Base-by-base conservation (phyloP, 2,329 filamentous ascomycete species). In the Aspergillus sergii region DNA sequence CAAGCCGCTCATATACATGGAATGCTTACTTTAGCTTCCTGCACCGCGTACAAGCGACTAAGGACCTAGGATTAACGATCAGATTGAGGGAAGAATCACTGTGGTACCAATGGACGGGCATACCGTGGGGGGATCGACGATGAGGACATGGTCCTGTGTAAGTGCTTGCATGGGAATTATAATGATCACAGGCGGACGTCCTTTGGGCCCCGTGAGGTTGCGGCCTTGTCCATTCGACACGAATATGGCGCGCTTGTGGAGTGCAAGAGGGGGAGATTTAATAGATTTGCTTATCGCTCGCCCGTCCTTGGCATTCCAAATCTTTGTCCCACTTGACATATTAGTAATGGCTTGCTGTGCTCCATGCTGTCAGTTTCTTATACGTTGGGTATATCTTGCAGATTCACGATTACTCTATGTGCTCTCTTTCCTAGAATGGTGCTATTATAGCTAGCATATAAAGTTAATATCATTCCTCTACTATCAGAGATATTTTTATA, bases 81-180 rank as follows among this genome's bases (percentile, higher is more conserved):
- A 41, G 36, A 0, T 1, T 19, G 16, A 8, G 2, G 0, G 12
- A 0, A 6, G 12, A 14, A 9, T 9, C 8, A 9, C 0, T 19
- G 12, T 9, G 14, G 6, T 9, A 41, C 36, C 2, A 7, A 41
- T 0, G 16, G 6, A 19, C 12, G 7, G n/a, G n/a, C n/a, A n/a
- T 45, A 45, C 19, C 43, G 8, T 23, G 21, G 43, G 43, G 43
- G 19, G 1, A 45, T 23, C 4, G 43, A 45, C 12, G 43, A 21
- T 6, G 43, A 11, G 43, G 43, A 45, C 11, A 45, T 45, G n/a
- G 4, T 23, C 1, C 0, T 7, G 9, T 11, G n/a, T 0, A 0
- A 23, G 21, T 16, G 0, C 8, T 41, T 12, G 16, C 16, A 8
- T 19, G 16, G 36, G 7, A 8, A 41, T 41, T 8, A 41, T 28